Percentiles rank a stretch among this genome's conserved stretches.
Conservation (phyloP, 495 filamentous ascomycete species). For the Friedmanniomyces endolithicus region DNA sequence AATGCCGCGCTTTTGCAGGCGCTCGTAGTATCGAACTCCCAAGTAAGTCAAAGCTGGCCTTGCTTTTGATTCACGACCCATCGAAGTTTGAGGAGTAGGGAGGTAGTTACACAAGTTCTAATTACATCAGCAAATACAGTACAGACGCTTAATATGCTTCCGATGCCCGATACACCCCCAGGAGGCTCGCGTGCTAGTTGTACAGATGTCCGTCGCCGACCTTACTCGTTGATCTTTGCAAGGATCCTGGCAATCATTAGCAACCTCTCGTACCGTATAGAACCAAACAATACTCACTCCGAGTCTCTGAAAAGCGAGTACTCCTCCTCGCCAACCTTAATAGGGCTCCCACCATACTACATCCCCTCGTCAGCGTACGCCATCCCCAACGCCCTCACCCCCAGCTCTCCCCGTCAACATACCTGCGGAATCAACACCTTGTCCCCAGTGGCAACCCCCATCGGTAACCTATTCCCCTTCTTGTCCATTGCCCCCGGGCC, state of each 20-base stretch:
- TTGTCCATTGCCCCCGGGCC: constrained; percentile 77
- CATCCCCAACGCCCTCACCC: neutral
- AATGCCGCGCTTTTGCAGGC: no score
- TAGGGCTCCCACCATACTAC: constrained; percentile 85
- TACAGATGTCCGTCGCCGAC: neutral
- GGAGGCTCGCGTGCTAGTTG: constrained; percentile 9
- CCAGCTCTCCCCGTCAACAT: constrained; percentile 30
- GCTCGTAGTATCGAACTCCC: no score
- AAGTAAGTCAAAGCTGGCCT: no score
- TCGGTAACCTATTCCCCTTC: constrained; percentile 72
- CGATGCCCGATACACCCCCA: neutral
- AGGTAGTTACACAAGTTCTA: constrained; percentile 13
- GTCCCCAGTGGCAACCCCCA: constrained; percentile 72
- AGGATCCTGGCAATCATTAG: constrained; percentile 26
- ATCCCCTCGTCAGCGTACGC: constrained; percentile 24
- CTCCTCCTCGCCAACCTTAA: constrained; percentile 97
- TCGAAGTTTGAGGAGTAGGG: constrained; percentile 5
- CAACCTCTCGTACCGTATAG: neutral
- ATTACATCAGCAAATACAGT: constrained; percentile 5
- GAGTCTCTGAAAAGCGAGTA: constrained; percentile 90
- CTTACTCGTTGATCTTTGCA: constrained; percentile 40
- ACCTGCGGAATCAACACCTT: constrained; percentile 96
- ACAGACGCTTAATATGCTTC: constrained; percentile 10
- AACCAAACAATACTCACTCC: constrained; percentile 54
- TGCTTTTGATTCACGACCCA: no score